Evolutionary conservation across 2,329 filamentous ascomycete genomes (phyloP), one percentile per base, ranked within the genome.

Genomic region (Harringtonia aguacate): DNA sequence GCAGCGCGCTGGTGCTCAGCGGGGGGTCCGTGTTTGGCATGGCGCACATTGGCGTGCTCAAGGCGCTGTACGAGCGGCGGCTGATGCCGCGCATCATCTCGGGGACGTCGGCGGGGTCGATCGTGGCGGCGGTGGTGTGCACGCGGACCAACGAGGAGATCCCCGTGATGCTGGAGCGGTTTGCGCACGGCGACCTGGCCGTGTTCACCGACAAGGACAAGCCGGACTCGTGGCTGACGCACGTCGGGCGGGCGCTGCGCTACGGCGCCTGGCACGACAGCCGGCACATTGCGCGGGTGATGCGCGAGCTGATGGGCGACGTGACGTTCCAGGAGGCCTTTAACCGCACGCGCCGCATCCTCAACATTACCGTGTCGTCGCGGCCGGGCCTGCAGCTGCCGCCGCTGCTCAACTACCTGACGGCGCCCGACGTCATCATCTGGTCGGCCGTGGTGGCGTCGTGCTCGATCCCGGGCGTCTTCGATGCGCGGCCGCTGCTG

Each of bases 391-490:
- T 94, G 60, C 89, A 95, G 58, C 70, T 94, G 15, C 90, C 89
- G 0, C 72, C 86, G 31, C 68, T 97, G 0, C 72, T 97, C 53
- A 97, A 97, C 61, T 95, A 95, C 56, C 77, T 94, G 47, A 95
- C 90, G 0, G 84, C 90, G 0, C 89, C 90, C 0, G 92, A 95
- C 57, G 89, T 97, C 43, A 77, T 95, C 65, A 89, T 97, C 44
- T 95, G 89, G 87, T 95, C 89, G 15, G 90, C 90, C 29, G 89
- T 95, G 55, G 86, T 86, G n/a, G 87, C 90, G 0, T 95, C 90
- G 1, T 97, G 90, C 59, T 95, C 90, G 0, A 86, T 95, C 0
- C 90, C 90, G 0, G 68, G 92, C 13, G 73, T 95, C 18, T 97
- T 95, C 60, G 82, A 81, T 21, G 77, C 87, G 2, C 84, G 81